Evolutionary conservation across 306 rosid species (phyloP), one percentile per base, ranked within the genome.

Genomic region (Prunus salicina): DNA sequence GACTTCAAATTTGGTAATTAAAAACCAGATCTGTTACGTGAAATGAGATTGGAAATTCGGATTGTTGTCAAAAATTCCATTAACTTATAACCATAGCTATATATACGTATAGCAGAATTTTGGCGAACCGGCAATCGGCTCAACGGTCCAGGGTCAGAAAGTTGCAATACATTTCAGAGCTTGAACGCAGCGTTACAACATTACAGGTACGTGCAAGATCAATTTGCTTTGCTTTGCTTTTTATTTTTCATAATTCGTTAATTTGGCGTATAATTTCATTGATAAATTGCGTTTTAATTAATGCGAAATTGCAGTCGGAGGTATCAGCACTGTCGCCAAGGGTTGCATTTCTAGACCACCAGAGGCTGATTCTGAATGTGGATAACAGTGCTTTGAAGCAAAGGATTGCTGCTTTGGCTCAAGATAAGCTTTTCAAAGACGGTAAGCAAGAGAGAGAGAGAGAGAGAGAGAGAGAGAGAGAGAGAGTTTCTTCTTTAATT

Each of bases 361-460:
- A 92, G 64, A 96, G 98, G 75, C 83, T 95, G 92, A 83, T 95
- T 80, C 97, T 95, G 1, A 90, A 89, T 52, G 93, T 95, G 38
- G 97, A 95, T 74, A 95, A 92, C 2, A 90, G 97, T 76, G 86
- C 97, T 76, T 87, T 95, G 45, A 92, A 95, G 88, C 97, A 95
- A 87, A 81, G 97, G n/a, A 89, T 95, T 75, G 98, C 98, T 70
- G 97, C 97, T 76, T 83, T 95, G 89, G 97, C 96, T 72, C 98
- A 95, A 65, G 97, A 95, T 75, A 95, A 90, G 91, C 84, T 95
- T 84, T 95, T 95, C 83, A 95, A 95, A 89, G 98, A 95, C 69
- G 97, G 97, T 95, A 89, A 34, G 24, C 2, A 2, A 32, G 43
- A 28, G 14, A 9, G 24, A 58, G 32, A 24, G 24, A n/a, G n/a